Evolutionary conservation across 2,329 filamentous ascomycete genomes (phyloP).

Genomic region (Penicillium sp.): DNA sequence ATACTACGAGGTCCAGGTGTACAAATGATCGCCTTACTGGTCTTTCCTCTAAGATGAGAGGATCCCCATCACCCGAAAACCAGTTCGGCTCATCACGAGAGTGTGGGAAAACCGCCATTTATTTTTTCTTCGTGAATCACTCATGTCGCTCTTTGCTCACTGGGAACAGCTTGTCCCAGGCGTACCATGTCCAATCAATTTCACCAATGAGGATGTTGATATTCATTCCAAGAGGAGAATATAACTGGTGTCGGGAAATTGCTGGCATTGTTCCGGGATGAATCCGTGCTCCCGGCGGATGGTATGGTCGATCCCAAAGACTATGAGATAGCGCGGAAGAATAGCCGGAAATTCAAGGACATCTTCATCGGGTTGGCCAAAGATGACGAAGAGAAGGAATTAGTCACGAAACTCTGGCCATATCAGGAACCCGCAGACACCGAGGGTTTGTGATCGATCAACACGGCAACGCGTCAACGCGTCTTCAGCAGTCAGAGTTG

Average conservation of each 20-base stretch:
- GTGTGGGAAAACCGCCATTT: conserved; percentile 36
- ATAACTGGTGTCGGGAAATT: conserved; percentile 33
- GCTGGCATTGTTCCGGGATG: conserved; percentile 29
- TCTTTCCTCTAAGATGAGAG: conserved; percentile 19
- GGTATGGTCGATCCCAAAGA: conserved; percentile 36
- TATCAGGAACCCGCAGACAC: conserved; percentile 22
- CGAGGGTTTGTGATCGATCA: not conserved
- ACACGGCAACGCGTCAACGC: too few species aligned
- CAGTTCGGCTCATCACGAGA: conserved; percentile 33
- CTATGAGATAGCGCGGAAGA: conserved; percentile 20
- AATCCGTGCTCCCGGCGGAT: conserved; percentile 31
- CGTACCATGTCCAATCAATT: conserved; percentile 25
- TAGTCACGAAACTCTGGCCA: conserved; percentile 28
- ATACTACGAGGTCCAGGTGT: conserved; percentile 36
- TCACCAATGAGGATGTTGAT: conserved; percentile 24
- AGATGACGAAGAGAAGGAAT: conserved; percentile 25
- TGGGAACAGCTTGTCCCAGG: conserved; percentile 25
- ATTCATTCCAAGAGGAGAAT: conserved; percentile 32
- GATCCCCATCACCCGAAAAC: conserved; percentile 2
- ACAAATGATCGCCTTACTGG: conserved; percentile 34
- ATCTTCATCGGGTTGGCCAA: conserved; percentile 25
- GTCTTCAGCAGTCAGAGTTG: not conserved
- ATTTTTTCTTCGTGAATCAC: conserved; percentile 35
- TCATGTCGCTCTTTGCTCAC: conserved; percentile 24
- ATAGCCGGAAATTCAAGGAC: conserved; percentile 25